Evolutionary conservation across 179 eudicot species (phyloP).

Genomic region (Corrigiola litoralis): DNA sequence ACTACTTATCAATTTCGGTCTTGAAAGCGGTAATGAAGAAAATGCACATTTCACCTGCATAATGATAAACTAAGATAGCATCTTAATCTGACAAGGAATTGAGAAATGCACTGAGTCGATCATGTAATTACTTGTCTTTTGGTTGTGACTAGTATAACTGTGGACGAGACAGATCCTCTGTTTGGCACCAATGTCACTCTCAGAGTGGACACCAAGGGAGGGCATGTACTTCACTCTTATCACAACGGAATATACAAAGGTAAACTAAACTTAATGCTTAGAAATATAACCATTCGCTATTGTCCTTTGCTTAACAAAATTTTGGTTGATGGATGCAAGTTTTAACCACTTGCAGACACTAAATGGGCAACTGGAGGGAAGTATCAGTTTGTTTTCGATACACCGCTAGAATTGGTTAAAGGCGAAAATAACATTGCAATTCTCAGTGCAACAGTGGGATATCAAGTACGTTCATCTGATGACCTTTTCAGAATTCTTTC

Average conservation of each 20-base stretch:
- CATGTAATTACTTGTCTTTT: too few relatives aligned
- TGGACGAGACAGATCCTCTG: conserved; percentile 11
- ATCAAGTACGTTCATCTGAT: conserved; percentile 15
- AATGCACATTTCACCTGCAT: too few relatives aligned
- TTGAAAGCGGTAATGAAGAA: too few relatives aligned
- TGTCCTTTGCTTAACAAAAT: too few relatives aligned
- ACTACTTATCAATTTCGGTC: too few relatives aligned
- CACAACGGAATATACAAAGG: conserved; percentile 29
- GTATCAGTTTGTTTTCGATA: conserved; percentile 13
- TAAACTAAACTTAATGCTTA: too few relatives aligned
- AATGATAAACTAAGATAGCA: too few relatives aligned
- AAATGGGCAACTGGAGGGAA: conserved; percentile 10
- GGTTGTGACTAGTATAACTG: conserved; percentile 14
- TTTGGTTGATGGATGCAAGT: too few relatives aligned
- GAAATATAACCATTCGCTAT: too few relatives aligned
- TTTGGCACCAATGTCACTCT: conserved; percentile 6
- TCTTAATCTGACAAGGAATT: too few relatives aligned
- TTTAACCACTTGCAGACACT: conserved; percentile 21
- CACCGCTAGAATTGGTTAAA: conserved; percentile 6
- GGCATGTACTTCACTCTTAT: conserved; percentile 30
- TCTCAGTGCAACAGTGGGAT: conserved; percentile 42
- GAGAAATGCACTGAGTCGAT: too few relatives aligned
- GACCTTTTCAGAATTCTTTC: too few relatives aligned
- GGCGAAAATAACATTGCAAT: conserved; percentile 29
- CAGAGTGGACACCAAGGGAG: conserved; percentile 23